A percentile compares a stretch with the other conserved stretches of the same genome.
Conservation (phyloP, 495 filamentous ascomycete species). For the Chaetomium cochliodes region DNA sequence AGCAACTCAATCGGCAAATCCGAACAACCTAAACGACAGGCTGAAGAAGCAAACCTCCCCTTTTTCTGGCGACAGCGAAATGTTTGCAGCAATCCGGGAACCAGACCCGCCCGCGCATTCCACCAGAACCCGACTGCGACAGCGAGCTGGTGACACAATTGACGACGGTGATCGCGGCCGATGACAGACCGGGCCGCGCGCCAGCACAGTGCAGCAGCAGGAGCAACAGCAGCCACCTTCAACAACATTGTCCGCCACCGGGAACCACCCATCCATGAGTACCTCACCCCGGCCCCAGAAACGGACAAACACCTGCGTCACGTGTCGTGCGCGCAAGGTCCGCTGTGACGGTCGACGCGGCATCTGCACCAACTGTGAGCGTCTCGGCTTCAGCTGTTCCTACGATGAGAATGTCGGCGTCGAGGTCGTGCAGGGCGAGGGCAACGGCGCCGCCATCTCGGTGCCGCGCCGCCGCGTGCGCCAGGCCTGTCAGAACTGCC, state of each 20-base stretch:
- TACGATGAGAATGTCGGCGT: constrained; percentile 42
- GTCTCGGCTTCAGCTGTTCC: constrained; percentile 50
- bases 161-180: not conserved
- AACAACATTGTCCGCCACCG: not conserved
- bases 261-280: constrained; percentile 23
- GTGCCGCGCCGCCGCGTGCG: constrained; percentile 50
- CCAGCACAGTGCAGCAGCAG: constrained; percentile 1
- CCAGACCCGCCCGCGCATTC: constrained; percentile 1
- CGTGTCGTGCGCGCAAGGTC: constrained; percentile 51
- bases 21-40: not conserved
- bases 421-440: constrained; percentile 34
- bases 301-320: constrained; percentile 43
- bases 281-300: constrained; percentile 35
- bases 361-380: constrained; percentile 51
- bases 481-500: constrained; percentile 50
- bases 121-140: constrained; percentile 7
- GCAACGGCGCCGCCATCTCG: constrained; percentile 33
- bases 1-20: not conserved
- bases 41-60: not conserved
- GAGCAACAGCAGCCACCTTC: too few species aligned
- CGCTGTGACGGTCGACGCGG: constrained; percentile 49
- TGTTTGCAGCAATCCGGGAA: constrained; percentile 14
- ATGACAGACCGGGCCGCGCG: constrained; percentile 7
- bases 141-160: not conserved
- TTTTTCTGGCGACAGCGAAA: constrained; percentile 6